phyloP scores from a whole-genome alignment of 2,329 filamentous ascomycete genomes.

The Paraphoma chrysanthemicola region DNA sequence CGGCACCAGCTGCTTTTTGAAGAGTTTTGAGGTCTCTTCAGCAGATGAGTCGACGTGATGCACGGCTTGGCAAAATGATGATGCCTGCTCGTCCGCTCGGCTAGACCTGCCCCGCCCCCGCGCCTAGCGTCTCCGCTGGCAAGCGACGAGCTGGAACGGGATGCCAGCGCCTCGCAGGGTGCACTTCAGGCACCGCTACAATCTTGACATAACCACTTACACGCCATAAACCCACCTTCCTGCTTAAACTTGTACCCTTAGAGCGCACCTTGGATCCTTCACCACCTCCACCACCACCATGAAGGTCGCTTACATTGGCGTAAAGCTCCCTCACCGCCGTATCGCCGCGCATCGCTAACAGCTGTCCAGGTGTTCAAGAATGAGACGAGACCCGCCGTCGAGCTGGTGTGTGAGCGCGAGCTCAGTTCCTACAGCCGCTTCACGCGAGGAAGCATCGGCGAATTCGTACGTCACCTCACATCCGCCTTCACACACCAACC shows the following conservation, averaged over 20 bases:
- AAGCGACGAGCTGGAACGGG: too few relatives aligned
- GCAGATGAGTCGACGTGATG: neutral
- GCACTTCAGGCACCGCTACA: too few relatives aligned
- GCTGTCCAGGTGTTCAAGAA: slow-evolving; percentile 77
- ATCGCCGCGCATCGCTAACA: slow-evolving; percentile 16
- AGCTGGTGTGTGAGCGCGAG: slow-evolving; percentile 79
- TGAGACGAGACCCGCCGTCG: slow-evolving; percentile 73
- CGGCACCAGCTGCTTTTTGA: neutral
- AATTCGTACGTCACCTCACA: slow-evolving; percentile 31
- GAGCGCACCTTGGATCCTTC: too few relatives aligned
- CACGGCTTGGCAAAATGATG: slow-evolving; percentile 21
- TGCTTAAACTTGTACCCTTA: too few relatives aligned
- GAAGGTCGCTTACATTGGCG: slow-evolving; percentile 89
- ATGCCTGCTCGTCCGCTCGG: slow-evolving; percentile 15
- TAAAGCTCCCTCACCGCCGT: slow-evolving; percentile 57
- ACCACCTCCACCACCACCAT: too few relatives aligned
- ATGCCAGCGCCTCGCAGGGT: too few relatives aligned
- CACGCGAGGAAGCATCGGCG: slow-evolving; percentile 59
- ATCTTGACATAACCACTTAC: too few relatives aligned
- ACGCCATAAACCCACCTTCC: too few relatives aligned
- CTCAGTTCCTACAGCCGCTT: slow-evolving; percentile 81
- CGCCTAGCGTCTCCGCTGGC: too few relatives aligned
- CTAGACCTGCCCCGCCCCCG: slow-evolving; percentile 30
- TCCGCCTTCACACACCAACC: neutral
- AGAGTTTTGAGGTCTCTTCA: neutral